Conservation (phyloP, 257 asterid genomes). For the Mitragyna speciosa region DNA sequence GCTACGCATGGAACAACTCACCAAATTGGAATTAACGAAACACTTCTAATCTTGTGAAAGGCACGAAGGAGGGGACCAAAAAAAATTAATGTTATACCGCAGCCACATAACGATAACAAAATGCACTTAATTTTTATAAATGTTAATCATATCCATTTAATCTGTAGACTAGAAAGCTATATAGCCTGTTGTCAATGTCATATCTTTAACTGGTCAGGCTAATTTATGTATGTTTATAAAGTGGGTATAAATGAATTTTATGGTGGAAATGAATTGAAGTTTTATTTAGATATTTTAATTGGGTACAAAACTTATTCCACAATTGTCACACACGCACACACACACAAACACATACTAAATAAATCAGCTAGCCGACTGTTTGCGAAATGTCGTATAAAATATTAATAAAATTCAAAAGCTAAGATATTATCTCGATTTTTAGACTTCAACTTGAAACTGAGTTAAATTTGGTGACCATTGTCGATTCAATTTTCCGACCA, state of each 20-base stretch:
- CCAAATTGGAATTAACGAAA: not conserved
- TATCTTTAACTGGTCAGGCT: constrained; percentile 43
- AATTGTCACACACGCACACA: not conserved
- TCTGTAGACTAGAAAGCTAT: not conserved
- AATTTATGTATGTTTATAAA: not conserved
- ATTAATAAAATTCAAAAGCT: not conserved
- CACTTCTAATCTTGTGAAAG: not conserved
- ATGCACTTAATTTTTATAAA: not conserved
- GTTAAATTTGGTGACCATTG: not conserved
- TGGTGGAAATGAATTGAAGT: not conserved
- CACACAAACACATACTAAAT: no score
- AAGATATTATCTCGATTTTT: no score
- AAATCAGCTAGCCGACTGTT: not conserved
- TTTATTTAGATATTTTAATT: not conserved
- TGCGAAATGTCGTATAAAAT: not conserved
- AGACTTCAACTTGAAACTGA: not conserved
- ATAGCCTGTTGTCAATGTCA: constrained; percentile 21
- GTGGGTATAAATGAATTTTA: not conserved
- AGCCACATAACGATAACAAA: constrained; percentile 5
- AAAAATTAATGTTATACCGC: not conserved
- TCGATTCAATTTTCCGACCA: not conserved
- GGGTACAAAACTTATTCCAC: not conserved
- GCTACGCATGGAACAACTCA: no score
- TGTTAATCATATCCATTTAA: not conserved
- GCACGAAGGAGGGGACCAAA: not conserved